Evolutionary conservation across 1,139 yeast species (phyloP).

Genomic region (Taphrina betulina): DNA sequence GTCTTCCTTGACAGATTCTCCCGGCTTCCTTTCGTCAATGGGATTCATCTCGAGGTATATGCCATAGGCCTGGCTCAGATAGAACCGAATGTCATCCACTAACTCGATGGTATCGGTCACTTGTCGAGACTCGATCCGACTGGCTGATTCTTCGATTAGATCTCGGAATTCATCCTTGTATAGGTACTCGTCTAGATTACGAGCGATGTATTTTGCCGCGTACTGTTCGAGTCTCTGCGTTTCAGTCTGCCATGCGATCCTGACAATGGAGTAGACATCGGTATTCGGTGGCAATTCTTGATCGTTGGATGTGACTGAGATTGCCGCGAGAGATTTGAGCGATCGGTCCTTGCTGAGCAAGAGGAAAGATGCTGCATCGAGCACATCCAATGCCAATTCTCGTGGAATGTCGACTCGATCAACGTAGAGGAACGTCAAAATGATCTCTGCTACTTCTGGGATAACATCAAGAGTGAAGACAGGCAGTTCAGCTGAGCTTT

Average conservation of each 20-base stretch:
- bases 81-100: slow-evolving; percentile 72
- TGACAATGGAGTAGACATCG: slow-evolving; percentile 57
- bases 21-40: slow-evolving; percentile 33
- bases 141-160: slow-evolving; percentile 55
- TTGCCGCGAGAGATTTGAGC: slow-evolving; percentile 65
- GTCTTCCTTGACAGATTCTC: slow-evolving; percentile 34
- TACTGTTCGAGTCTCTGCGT: slow-evolving; percentile 65
- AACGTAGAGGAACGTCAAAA: slow-evolving; percentile 59
- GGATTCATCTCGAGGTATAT: slow-evolving; percentile 43
- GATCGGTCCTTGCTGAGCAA: slow-evolving; percentile 52
- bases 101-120: slow-evolving; percentile 77
- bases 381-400: slow-evolving; percentile 54
- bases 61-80: slow-evolving; percentile 54
- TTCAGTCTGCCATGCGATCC: slow-evolving; percentile 67
- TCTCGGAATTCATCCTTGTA: slow-evolving; percentile 46
- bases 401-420: slow-evolving; percentile 59
- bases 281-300: slow-evolving; percentile 38
- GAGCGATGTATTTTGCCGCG: slow-evolving; percentile 60
- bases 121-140: slow-evolving; percentile 59
- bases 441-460: slow-evolving; percentile 53
- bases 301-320: slow-evolving; percentile 52
- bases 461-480: slow-evolving; percentile 46
- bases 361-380: slow-evolving; percentile 62
- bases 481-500: slow-evolving; percentile 44
- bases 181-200: slow-evolving; percentile 49